phyloP scores from a whole-genome alignment of 164 flowering plant genomes.

The Vitis amurensis region DNA sequence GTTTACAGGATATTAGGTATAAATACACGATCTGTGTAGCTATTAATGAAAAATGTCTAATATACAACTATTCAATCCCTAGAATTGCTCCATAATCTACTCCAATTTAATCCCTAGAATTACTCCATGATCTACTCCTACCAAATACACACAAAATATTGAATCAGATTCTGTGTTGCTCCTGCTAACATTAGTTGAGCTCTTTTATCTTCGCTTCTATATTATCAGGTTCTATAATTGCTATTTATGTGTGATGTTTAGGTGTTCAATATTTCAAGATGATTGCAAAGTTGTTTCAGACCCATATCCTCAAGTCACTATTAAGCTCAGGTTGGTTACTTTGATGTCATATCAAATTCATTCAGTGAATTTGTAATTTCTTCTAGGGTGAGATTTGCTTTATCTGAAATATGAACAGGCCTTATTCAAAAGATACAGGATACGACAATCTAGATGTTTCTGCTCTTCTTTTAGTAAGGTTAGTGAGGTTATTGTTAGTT shows the following conservation, averaged over 20 bases:
- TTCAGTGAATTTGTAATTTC: background rate
- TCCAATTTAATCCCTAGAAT: no score
- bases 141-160: no score
- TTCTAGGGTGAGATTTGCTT: background rate
- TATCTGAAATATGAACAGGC: constrained; percentile 48
- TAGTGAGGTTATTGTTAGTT: constrained; percentile 2
- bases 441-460: constrained; percentile 67
- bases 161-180: no score
- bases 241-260: constrained; percentile 18
- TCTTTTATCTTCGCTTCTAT: no score
- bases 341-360: background rate
- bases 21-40: no score
- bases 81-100: no score
- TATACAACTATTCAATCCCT: no score
- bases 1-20: no score
- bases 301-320: constrained; percentile 55
- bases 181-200: no score
- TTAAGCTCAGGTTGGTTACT: constrained; percentile 65
- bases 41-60: no score
- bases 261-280: constrained; percentile 90
- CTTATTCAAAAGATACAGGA: constrained; percentile 77
- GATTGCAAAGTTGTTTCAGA: constrained; percentile 76
- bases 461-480: constrained; percentile 80
- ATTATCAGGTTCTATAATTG: background rate
- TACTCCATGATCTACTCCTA: no score